Evolutionary conservation across 495 filamentous ascomycete genomes (phyloP).

Genomic region (Pyrenula aspistea): DNA sequence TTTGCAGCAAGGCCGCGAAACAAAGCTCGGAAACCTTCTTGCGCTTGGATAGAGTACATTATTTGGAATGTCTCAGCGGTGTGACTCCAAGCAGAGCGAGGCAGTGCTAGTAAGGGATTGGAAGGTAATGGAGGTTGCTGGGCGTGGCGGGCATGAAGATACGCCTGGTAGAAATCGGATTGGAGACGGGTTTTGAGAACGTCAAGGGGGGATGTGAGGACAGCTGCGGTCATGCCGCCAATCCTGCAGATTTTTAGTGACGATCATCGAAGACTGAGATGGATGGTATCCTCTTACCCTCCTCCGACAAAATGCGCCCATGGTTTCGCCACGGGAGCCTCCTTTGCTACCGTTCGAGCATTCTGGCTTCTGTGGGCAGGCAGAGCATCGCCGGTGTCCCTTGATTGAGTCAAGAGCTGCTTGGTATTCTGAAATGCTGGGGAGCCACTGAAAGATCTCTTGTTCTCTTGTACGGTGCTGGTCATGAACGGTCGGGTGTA

Average conservation of each 20-base stretch:
- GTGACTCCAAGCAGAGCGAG: slow-evolving; percentile 34
- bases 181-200: slow-evolving; percentile 85
- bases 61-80: slow-evolving; percentile 46
- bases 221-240: slow-evolving; percentile 78
- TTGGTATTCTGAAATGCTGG: slow-evolving; percentile 14
- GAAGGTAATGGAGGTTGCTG: slow-evolving; percentile 26
- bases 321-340: slow-evolving; percentile 53
- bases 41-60: slow-evolving; percentile 35
- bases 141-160: slow-evolving; percentile 31
- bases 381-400: slow-evolving; percentile 47
- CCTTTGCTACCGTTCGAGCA: slow-evolving; percentile 17
- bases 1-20: slow-evolving; percentile 50
- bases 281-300: slow-evolving; percentile 46
- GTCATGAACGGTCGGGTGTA: slow-evolving; percentile 7
- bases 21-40: slow-evolving; percentile 44
- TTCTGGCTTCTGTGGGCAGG: slow-evolving; percentile 24
- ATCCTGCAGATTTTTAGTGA: slow-evolving; percentile 34
- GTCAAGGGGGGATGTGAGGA: slow-evolving; percentile 79
- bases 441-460: slow-evolving; percentile 5
- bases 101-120: slow-evolving; percentile 29
- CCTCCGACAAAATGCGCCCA: slow-evolving; percentile 86
- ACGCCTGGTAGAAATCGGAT: slow-evolving; percentile 79
- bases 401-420: slow-evolving; percentile 32
- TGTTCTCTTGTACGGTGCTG: background rate
- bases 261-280: background rate